These are phyloP conservation scores for Rhodomyrtus tomentosa DNA, from an alignment of 345 rosid species.

Conservation along the genomic window DNA sequence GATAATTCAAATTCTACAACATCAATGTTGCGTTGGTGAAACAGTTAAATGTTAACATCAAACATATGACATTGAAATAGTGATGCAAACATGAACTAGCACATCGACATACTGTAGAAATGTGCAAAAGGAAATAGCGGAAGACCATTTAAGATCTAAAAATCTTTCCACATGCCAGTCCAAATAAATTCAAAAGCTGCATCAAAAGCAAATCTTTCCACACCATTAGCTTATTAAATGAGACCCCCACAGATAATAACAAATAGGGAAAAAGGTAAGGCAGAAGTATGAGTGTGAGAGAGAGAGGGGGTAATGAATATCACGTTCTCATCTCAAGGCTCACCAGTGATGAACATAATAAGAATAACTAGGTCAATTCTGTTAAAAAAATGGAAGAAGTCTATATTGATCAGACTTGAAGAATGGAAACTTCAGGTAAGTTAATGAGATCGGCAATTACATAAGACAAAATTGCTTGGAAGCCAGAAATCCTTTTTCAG, in stretches of 20 bases:
- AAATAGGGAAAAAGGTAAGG: not conserved
- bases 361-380: not conserved
- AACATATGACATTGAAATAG: not conserved
- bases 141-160: not conserved
- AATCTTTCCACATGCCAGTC: not conserved
- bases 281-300: not conserved
- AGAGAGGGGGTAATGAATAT: not conserved
- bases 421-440: not conserved
- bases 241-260: not conserved
- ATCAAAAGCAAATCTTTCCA: not conserved
- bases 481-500: not conserved
- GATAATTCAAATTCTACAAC: not conserved
- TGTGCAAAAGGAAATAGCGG: not conserved
- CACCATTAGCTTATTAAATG: not conserved
- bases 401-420: not conserved
- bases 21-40: not conserved
- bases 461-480: not conserved
- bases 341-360: not conserved
- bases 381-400: not conserved
- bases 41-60: not conserved
- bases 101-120: not conserved
- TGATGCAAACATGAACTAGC: not conserved
- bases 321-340: not conserved
- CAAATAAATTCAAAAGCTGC: not conserved
- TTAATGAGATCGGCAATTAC: not conserved